These are phyloP conservation scores for Cladosporium sp. DNA, from an alignment of 2,329 filamentous ascomycete species.

Conservation along the genomic window DNA sequence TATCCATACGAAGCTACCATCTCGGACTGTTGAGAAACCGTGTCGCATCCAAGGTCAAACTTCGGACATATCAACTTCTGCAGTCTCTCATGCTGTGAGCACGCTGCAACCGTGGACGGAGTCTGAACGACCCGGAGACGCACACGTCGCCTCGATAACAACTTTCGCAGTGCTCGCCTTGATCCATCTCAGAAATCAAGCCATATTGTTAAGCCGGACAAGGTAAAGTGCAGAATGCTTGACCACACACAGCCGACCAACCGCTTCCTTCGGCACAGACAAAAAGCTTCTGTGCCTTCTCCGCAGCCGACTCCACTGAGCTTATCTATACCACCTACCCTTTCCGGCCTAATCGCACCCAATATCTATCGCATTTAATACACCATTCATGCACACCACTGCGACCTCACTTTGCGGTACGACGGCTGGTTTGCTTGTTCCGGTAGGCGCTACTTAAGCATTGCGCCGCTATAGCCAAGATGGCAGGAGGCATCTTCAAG, in stretches of 20 bases:
- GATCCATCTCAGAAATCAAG: neutral
- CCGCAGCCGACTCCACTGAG: neutral
- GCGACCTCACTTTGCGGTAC: neutral
- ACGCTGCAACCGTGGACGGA: neutral
- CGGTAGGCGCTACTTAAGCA: neutral
- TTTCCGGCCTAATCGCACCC: neutral
- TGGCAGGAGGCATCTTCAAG: conserved; percentile 1
- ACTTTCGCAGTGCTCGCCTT: neutral
- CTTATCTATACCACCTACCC: conserved; percentile 14
- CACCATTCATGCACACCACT: conserved; percentile 5
- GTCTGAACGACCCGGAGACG: neutral
- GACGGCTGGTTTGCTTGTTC: neutral
- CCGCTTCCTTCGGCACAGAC: neutral
- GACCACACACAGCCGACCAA: neutral
- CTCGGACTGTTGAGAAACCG: neutral
- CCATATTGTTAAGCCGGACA: neutral
- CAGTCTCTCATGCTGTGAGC: neutral
- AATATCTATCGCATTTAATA: neutral
- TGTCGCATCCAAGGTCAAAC: neutral
- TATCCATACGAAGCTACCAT: neutral
- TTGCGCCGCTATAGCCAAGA: conserved; percentile 3
- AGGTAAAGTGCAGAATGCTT: conserved; percentile 7
- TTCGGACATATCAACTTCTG: neutral
- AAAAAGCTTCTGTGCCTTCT: too few relatives aligned
- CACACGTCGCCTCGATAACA: neutral